phyloP scores from a whole-genome alignment of 495 filamentous ascomycete species.

The Cetradonia linearis region DNA sequence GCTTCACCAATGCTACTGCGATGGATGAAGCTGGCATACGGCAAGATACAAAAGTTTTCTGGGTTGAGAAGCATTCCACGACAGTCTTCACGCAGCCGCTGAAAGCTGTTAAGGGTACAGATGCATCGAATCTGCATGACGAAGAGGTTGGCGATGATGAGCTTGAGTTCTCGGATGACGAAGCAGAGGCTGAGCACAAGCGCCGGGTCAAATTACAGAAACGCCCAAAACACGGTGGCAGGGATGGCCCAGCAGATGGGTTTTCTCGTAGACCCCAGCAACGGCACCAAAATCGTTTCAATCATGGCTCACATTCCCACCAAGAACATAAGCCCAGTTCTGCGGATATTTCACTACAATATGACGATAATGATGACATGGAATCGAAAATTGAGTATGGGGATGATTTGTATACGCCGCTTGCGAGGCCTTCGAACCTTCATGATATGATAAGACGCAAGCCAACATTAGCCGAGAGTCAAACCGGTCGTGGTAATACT shows the following conservation, averaged over 20 bases:
- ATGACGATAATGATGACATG: constrained; percentile 28
- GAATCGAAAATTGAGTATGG: constrained; percentile 47
- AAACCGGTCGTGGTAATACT: constrained; percentile 26
- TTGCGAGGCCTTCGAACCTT: constrained; percentile 51
- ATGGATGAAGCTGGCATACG: constrained; percentile 54
- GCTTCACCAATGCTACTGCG: constrained; percentile 55
- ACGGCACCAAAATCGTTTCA: constrained; percentile 26
- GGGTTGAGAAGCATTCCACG: constrained; percentile 60
- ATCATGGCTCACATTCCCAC: constrained; percentile 34
- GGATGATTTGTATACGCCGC: constrained; percentile 57
- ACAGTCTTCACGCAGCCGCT: constrained; percentile 78
- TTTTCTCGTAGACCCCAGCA: constrained; percentile 27
- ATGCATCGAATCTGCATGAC: constrained; percentile 88
- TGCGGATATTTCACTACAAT: constrained; percentile 12
- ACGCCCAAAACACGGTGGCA: constrained; percentile 39
- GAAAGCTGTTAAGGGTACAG: constrained; percentile 67
- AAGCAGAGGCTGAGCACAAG: constrained; percentile 79
- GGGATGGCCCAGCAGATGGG: constrained; percentile 26
- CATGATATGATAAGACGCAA: constrained; percentile 43
- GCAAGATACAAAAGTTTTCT: constrained; percentile 60
- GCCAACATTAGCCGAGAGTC: constrained; percentile 39
- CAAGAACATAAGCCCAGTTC: constrained; percentile 20
- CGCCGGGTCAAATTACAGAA: constrained; percentile 51
- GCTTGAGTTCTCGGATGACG: constrained; percentile 91
- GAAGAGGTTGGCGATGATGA: constrained; percentile 82